phyloP scores from a whole-genome alignment of 2,329 filamentous ascomycete species.

The Xylaria sp. region DNA sequence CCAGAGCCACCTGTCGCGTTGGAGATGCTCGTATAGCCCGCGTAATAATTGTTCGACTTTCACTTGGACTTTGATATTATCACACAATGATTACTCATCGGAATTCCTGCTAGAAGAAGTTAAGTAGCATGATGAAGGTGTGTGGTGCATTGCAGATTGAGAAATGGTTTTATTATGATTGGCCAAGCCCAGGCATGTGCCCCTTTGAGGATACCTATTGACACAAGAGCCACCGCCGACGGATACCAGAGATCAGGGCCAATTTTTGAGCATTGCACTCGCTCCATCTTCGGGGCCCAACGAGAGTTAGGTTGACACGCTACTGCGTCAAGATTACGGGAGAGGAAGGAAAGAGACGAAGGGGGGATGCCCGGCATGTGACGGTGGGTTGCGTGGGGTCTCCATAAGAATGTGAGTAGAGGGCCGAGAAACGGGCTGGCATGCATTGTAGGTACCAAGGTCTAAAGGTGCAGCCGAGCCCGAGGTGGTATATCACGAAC shows the following conservation, averaged over 20 bases:
- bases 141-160: constrained; percentile 38
- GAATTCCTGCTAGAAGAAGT: constrained; percentile 24
- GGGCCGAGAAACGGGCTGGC: constrained; percentile 16
- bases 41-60: background rate
- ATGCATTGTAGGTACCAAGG: constrained; percentile 15
- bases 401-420: constrained; percentile 28
- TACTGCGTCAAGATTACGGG: constrained; percentile 26
- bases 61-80: constrained; percentile 6
- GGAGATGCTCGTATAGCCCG: too few relatives aligned
- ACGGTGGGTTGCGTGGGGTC: constrained; percentile 15
- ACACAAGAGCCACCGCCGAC: constrained; percentile 28
- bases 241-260: constrained; percentile 20
- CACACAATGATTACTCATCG: background rate
- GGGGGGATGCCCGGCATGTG: constrained; percentile 16
- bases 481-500: constrained; percentile 2
- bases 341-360: constrained; percentile 30
- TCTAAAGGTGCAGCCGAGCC: constrained; percentile 9
- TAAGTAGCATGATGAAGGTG: constrained; percentile 30
- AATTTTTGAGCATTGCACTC: constrained; percentile 22
- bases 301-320: constrained; percentile 25
- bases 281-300: constrained; percentile 22
- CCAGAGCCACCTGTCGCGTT: too few relatives aligned
- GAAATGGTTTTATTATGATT: constrained; percentile 40
- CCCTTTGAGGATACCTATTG: constrained; percentile 27
- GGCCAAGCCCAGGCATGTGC: constrained; percentile 23